Evolutionary conservation across 768 basidiomycete genomes (phyloP).

Genomic region (Chalciporus chontae): DNA sequence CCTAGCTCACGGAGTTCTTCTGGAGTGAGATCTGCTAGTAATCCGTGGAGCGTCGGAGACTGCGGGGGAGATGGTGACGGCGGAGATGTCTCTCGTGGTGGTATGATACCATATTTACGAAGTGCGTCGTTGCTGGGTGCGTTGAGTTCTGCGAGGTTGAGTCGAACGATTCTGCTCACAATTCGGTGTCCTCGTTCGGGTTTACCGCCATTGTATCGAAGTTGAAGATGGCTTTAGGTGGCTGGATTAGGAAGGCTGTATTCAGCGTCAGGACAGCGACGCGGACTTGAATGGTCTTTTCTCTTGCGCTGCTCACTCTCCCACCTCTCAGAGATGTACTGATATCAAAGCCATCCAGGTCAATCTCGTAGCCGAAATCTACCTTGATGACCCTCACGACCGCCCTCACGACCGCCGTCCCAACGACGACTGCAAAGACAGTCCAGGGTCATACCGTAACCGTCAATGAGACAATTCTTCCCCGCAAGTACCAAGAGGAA

Average conservation of each 20-base stretch:
- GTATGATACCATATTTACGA: conserved; percentile 88
- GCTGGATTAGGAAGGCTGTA: conserved; percentile 30
- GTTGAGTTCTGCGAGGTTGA: neutral
- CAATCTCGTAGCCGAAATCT: conserved; percentile 10
- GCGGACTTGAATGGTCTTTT: conserved; percentile 26
- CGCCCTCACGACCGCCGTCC: conserved; percentile 16
- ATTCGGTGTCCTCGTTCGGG: conserved; percentile 93
- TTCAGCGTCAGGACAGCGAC: conserved; percentile 15
- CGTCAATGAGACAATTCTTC: conserved; percentile 39
- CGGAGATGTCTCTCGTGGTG: conserved; percentile 64
- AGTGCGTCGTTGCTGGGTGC: conserved; percentile 83
- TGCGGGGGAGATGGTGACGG: conserved; percentile 80
- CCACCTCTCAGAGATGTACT: conserved; percentile 20
- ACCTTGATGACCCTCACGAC: conserved; percentile 25
- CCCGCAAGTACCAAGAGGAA: conserved; percentile 53
- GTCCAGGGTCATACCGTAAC: conserved; percentile 23
- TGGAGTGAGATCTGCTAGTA: conserved; percentile 59
- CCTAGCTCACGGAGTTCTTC: conserved; percentile 64
- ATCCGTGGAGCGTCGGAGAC: conserved; percentile 65
- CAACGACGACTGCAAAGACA: conserved; percentile 19
- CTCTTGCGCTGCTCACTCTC: neutral
- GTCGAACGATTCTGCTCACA: conserved; percentile 50
- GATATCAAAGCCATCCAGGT: conserved; percentile 12
- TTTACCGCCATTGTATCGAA: conserved; percentile 55
- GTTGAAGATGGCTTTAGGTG: neutral